Percentiles rank a stretch among this genome's conserved stretches.
Conservation (phyloP, 2,329 filamentous ascomycete species). For the Xylaria arbuscula region DNA sequence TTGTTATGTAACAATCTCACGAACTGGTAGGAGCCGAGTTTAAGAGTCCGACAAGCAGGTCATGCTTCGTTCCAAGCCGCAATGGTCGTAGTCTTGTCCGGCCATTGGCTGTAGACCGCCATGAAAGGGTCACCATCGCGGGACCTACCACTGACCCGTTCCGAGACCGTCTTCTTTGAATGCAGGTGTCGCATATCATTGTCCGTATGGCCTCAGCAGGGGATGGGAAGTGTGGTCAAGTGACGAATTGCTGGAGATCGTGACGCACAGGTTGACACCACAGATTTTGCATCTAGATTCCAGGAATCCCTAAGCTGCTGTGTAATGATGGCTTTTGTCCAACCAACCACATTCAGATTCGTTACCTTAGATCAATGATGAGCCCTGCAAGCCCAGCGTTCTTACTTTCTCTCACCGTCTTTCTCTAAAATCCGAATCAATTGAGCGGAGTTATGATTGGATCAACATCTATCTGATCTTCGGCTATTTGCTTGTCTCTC, state of each 20-base stretch:
- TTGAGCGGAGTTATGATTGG: conserved; percentile 23
- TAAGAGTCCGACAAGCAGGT: conserved; percentile 40
- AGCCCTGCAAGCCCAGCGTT: conserved; percentile 36
- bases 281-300: conserved; percentile 36
- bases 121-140: conserved; percentile 42
- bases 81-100: conserved; percentile 37
- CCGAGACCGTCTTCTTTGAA: conserved; percentile 34
- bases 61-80: conserved; percentile 51
- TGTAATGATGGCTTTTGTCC: conserved; percentile 40
- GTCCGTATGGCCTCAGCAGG: conserved; percentile 18
- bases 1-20: conserved; percentile 36
- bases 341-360: conserved; percentile 27
- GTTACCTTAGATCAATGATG: conserved; percentile 39
- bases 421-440: conserved; percentile 21
- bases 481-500: conserved; percentile 15
- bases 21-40: conserved; percentile 28
- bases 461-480: conserved; percentile 19
- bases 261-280: conserved; percentile 34
- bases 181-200: conserved; percentile 36
- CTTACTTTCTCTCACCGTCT: conserved; percentile 43
- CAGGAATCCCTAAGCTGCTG: conserved; percentile 35
- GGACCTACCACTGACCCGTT: conserved; percentile 44
- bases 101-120: conserved; percentile 48
- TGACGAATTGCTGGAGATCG: conserved; percentile 30
- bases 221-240: conserved; percentile 19